A percentile compares a stretch with the other conserved stretches of the same genome.
Conservation (phyloP, 2,329 filamentous ascomycete species). For the Setomelanomma holmii region DNA sequence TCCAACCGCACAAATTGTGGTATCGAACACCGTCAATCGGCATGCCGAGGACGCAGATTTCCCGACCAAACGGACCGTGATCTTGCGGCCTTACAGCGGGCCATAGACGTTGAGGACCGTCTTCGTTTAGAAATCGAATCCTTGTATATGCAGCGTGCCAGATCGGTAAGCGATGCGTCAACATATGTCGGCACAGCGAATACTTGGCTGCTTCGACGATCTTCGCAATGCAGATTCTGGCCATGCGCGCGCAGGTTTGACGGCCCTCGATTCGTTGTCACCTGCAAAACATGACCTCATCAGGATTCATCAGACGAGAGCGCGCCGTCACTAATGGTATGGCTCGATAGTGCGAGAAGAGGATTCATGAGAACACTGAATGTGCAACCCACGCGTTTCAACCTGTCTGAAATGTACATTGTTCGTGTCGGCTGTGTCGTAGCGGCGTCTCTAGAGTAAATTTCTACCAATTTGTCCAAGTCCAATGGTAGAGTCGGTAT, state of each 20-base stretch:
- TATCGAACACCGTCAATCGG: constrained; percentile 23
- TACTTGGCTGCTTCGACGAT: background rate
- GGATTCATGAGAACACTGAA: too few species aligned
- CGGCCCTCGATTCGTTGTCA: background rate
- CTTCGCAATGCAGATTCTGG: background rate
- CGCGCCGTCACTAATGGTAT: background rate
- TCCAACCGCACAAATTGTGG: too few species aligned
- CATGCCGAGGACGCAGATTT: constrained; percentile 23
- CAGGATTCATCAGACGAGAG: background rate
- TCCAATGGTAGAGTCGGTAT: too few species aligned
- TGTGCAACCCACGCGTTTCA: too few species aligned
- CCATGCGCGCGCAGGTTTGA: background rate
- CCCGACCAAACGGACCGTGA: constrained; percentile 13
- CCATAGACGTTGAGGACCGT: constrained; percentile 6
- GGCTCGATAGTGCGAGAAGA: background rate
- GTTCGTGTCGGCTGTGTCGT: too few species aligned
- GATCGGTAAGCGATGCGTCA: background rate
- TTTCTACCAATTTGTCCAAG: too few species aligned
- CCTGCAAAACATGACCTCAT: background rate
- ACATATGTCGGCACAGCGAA: background rate
- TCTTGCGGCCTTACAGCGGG: constrained; percentile 7
- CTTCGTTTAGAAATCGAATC: background rate
- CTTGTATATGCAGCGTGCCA: background rate
- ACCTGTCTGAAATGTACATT: too few species aligned
- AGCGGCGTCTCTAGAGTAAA: too few species aligned